These are phyloP conservation scores for Hyphopichia homilentoma DNA, from an alignment of 805 yeast species.

Conservation along the genomic window DNA sequence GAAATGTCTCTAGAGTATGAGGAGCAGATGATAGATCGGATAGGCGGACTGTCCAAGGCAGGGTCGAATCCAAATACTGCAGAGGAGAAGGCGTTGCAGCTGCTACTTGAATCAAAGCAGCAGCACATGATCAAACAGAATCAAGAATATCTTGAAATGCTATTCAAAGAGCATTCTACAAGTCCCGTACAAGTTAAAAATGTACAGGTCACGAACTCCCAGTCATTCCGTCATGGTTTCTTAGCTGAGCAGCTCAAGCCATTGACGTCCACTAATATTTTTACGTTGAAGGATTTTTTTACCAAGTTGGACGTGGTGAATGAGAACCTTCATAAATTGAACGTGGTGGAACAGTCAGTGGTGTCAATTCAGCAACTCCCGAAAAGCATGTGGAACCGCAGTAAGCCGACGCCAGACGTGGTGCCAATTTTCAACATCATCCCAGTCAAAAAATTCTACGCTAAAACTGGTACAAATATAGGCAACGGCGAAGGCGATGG, in stretches of 20 bases:
- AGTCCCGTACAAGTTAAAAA: slow-evolving; percentile 41
- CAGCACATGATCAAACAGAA: slow-evolving; percentile 29
- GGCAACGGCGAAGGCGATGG: slow-evolving; percentile 98
- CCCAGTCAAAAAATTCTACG: slow-evolving; percentile 69
- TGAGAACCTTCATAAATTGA: slow-evolving; percentile 40
- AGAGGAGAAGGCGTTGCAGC: slow-evolving; percentile 24
- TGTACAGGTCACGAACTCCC: slow-evolving; percentile 48
- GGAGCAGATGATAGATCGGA: slow-evolving; percentile 32
- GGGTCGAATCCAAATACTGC: slow-evolving; percentile 8
- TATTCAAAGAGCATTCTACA: slow-evolving; percentile 29
- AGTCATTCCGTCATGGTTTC: slow-evolving; percentile 44
- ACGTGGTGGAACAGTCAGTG: slow-evolving; percentile 40
- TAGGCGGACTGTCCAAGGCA: slow-evolving; percentile 11
- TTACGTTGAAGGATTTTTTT: slow-evolving; percentile 40
- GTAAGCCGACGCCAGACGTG: slow-evolving; percentile 17
- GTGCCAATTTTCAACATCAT: slow-evolving; percentile 35
- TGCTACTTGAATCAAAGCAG: slow-evolving; percentile 25
- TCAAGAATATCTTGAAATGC: slow-evolving; percentile 26
- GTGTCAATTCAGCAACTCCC: slow-evolving; percentile 21
- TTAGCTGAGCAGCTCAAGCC: slow-evolving; percentile 46
- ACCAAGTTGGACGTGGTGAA: slow-evolving; percentile 40
- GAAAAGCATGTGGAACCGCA: slow-evolving; percentile 20
- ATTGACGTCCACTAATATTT: slow-evolving; percentile 30
- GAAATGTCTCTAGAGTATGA: slow-evolving; percentile 23
- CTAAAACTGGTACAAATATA: slow-evolving; percentile 91